These are phyloP conservation scores for Aegilops umbellulata DNA, from an alignment of 176 grass and related monocot genomes.

Conservation along the genomic window DNA sequence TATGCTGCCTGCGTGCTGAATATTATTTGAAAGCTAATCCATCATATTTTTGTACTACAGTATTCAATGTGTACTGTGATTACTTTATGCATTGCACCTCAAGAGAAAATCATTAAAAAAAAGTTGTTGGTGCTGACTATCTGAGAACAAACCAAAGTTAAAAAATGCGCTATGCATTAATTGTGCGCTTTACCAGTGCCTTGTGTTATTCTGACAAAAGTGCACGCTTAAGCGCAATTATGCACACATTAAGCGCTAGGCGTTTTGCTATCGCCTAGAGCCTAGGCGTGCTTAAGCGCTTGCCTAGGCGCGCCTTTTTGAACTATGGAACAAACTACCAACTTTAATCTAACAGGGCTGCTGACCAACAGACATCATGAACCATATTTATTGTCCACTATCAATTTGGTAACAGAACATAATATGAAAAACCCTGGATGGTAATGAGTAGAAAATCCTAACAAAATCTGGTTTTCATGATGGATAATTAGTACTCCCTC, in stretches of 20 bases:
- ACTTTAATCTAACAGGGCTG: not conserved
- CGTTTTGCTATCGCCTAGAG: too few species aligned
- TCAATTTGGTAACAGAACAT: not conserved
- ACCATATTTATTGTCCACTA: not conserved
- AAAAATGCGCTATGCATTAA: too few species aligned
- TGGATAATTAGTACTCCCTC: not conserved
- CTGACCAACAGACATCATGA: not conserved
- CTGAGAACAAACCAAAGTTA: too few species aligned
- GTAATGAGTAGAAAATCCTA: not conserved
- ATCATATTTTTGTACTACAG: not conserved
- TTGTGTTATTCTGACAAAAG: too few species aligned
- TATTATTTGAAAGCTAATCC: not conserved
- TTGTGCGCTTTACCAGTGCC: too few species aligned
- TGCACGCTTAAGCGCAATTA: too few species aligned
- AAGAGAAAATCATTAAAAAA: not conserved
- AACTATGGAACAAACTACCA: too few species aligned
- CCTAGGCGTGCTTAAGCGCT: too few species aligned
- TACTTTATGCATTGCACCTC: not conserved
- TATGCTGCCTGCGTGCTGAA: not conserved
- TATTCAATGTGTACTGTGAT: not conserved
- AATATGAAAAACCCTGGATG: not conserved
- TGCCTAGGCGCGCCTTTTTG: too few species aligned
- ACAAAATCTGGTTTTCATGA: not conserved
- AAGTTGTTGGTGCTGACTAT: not conserved
- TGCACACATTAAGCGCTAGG: too few species aligned